A percentile compares a stretch with the other conserved stretches of the same genome.
Evolutionary conservation across 1,284 basidiomycete genomes (phyloP).

Genomic region (Cryptococcus sp.): DNA sequence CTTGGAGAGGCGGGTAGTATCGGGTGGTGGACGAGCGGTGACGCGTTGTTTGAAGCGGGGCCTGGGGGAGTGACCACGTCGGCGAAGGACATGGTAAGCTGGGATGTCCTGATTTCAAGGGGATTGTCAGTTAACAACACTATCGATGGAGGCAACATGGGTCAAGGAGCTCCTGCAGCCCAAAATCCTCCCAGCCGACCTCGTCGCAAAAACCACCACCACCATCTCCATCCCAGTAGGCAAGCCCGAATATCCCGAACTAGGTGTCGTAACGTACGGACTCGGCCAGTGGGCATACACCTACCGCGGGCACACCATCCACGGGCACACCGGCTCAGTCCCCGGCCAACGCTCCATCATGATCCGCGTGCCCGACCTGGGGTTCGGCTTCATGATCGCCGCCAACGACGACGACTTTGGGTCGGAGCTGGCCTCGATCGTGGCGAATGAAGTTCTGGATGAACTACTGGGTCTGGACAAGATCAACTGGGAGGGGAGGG

Average conservation of each 20-base stretch:
- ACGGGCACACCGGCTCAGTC: constrained; percentile 26
- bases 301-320: constrained; percentile 26
- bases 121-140: neutral
- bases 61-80: constrained; percentile 31
- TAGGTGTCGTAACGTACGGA: constrained; percentile 22
- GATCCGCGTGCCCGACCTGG: constrained; percentile 18
- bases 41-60: constrained; percentile 22
- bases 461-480: constrained; percentile 18
- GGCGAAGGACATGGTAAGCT: constrained; percentile 30
- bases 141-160: constrained; percentile 17
- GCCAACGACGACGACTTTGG: constrained; percentile 32
- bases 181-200: constrained; percentile 17
- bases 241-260: constrained; percentile 5
- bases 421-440: constrained; percentile 5
- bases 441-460: constrained; percentile 24
- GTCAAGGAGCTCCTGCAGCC: constrained; percentile 32
- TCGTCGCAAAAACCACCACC: constrained; percentile 17
- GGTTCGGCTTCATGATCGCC: constrained; percentile 24
- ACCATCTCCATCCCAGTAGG: constrained; percentile 5
- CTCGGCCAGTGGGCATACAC: constrained; percentile 19
- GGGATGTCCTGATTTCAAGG: neutral
- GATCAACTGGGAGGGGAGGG: constrained; percentile 26
- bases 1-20: constrained; percentile 14
- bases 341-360: constrained; percentile 26
- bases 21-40: constrained; percentile 23